Evolutionary conservation across 179 eudicot genomes (phyloP), one percentile per base, ranked within the genome.

Genomic region (Spinacia oleracea): DNA sequence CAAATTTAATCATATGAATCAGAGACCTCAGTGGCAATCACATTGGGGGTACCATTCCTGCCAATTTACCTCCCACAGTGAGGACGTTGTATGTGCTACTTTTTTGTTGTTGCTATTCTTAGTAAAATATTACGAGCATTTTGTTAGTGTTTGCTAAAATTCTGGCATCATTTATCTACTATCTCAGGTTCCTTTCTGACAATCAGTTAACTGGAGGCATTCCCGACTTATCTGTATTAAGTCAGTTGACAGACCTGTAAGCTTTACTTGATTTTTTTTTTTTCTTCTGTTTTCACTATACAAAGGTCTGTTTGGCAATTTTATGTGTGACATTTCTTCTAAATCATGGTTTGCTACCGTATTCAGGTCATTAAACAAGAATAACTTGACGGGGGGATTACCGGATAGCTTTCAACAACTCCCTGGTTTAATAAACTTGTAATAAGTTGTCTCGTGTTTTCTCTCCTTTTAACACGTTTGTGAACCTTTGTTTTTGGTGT

Each of bases 11-110:
- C 75, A 20, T 78, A 34, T 82, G 45, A 59, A 77, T 82, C 92
- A 96, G 99, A 83, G 89, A 89, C 80, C 85, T 94, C 72, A 90
- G 94, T 80, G 86, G 86, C 86, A 96, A 96, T 79, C 89, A 85
- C 81, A 94, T 96, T 81, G 98, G 96, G 60, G 99, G 98, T 66
- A 92, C 90, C 81, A 92, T 96, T 82, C 99, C 99, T 12, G 84
- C 93, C 43, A 89, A 84, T 82, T 86, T 96, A 59, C 99, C 99
- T 46, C 83, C 87, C 64, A 92, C 98, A 67, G 72, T 96, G 83
- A 87, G 81, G 86, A 90, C 71, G 75, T 66, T 96, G 99, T 96
- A 94, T 58, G 96, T 87, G 81, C 59, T 23, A 72, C 74, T 51
- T 58, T 15, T 50, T 67, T n/a, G 7, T 14, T 64, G 8, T 65